Percentiles rank a stretch among this genome's conserved stretches.
These are phyloP conservation scores for Penicillium brasilianum DNA, from an alignment of 2,329 filamentous ascomycete genomes.

Conservation along the genomic window DNA sequence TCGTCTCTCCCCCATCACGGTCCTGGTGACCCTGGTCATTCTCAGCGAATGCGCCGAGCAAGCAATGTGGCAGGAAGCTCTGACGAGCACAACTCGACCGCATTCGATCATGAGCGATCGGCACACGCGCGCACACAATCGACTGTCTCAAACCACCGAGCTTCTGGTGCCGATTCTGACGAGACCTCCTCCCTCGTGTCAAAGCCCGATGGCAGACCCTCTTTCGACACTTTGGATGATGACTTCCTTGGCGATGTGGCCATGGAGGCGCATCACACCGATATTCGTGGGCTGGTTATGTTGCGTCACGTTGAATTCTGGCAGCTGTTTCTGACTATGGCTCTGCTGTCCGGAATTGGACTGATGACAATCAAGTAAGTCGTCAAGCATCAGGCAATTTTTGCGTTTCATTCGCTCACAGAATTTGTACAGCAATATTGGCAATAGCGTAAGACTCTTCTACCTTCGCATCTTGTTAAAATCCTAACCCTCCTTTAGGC, in stretches of 20 bases:
- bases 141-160: conserved; percentile 33
- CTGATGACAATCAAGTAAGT: conserved; percentile 98
- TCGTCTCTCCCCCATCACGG: conserved; percentile 43
- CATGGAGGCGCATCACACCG: conserved; percentile 78
- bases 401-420: conserved; percentile 36
- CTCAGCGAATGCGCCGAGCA: conserved; percentile 41
- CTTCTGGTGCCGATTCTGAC: conserved; percentile 56
- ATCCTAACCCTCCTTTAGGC: conserved; percentile 42
- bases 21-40: conserved; percentile 37
- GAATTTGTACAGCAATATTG: conserved; percentile 74
- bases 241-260: conserved; percentile 63
- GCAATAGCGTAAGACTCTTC: conserved; percentile 68
- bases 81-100: conserved; percentile 42
- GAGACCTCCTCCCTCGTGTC: conserved; percentile 85
- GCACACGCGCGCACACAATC: conserved; percentile 40
- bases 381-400: neutral
- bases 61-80: conserved; percentile 32
- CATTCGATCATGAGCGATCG: conserved; percentile 35
- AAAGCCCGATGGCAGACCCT: conserved; percentile 55
- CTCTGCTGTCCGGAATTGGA: conserved; percentile 87
- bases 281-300: conserved; percentile 84
- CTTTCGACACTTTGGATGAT: conserved; percentile 57
- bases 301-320: conserved; percentile 79
- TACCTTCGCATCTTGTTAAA: neutral
- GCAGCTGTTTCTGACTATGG: conserved; percentile 87